Percentiles rank a stretch among this genome's conserved stretches.
Evolutionary conservation across 176 grass and related monocot genomes (phyloP).

Genomic region (Leersia perrieri): DNA sequence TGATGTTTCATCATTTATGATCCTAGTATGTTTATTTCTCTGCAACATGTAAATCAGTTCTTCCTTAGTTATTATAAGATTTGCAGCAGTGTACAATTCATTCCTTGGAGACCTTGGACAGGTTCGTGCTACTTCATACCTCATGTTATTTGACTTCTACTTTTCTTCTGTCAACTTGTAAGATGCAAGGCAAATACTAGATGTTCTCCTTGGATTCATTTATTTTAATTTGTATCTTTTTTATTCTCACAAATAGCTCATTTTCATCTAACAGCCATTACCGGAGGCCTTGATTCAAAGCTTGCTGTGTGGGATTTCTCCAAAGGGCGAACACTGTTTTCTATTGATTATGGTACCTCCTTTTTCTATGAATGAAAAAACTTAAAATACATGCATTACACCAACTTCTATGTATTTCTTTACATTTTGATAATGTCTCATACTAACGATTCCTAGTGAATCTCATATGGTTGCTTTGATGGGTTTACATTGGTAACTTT

Average conservation of each 20-base stretch:
- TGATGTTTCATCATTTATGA: slow-evolving; percentile 2
- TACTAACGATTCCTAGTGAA: slow-evolving; percentile 7
- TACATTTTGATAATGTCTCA: slow-evolving; percentile 3
- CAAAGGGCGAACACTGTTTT: slow-evolving; percentile 63
- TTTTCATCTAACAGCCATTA: slow-evolving; percentile 59
- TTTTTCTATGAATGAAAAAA: slow-evolving; percentile 14
- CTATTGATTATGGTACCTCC: slow-evolving; percentile 80
- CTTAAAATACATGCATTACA: not conserved
- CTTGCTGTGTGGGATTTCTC: slow-evolving; percentile 92
- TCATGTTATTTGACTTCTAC: slow-evolving; percentile 10
- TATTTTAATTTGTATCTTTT: not conserved
- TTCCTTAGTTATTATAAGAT: slow-evolving; percentile 61
- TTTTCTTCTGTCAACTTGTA: slow-evolving; percentile 6
- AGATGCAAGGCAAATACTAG: slow-evolving; percentile 9
- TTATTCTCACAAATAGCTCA: slow-evolving; percentile 1
- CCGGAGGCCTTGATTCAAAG: slow-evolving; percentile 81
- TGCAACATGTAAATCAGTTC: slow-evolving; percentile 25
- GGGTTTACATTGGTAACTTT: not conserved
- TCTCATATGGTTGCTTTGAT: slow-evolving; percentile 20
- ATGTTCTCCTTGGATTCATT: not conserved
- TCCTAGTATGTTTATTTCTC: not conserved
- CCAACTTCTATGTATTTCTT: not conserved
- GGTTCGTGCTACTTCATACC: slow-evolving; percentile 38
- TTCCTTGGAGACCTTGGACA: slow-evolving; percentile 98
- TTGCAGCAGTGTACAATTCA: slow-evolving; percentile 79